A percentile compares a stretch with the other conserved stretches of the same genome.
phyloP scores from a whole-genome alignment of 208 protist genomes.

The Kentomonas sorsogonicus region DNA sequence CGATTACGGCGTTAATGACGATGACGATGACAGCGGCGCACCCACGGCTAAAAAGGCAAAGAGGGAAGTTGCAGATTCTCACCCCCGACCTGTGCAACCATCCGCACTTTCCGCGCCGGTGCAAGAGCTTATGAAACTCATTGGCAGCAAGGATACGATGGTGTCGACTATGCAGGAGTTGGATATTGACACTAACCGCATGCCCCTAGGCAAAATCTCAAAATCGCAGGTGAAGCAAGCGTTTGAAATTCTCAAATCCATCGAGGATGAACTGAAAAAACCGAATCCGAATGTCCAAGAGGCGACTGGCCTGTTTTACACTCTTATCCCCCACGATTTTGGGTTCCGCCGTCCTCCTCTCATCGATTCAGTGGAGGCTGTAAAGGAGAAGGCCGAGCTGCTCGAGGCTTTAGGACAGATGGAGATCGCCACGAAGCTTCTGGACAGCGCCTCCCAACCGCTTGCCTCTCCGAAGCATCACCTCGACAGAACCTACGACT shows the following conservation, averaged over 20 bases:
- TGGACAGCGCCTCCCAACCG: constrained; percentile 18
- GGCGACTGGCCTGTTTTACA: constrained; percentile 66
- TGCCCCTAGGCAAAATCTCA: constrained; percentile 82
- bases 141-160: constrained; percentile 56
- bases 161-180: constrained; percentile 62
- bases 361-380: constrained; percentile 40
- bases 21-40: constrained; percentile 8
- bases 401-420: constrained; percentile 76
- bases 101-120: constrained; percentile 38
- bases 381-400: constrained; percentile 72
- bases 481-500: constrained; percentile 53
- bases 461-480: constrained; percentile 20
- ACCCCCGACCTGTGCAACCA: no score
- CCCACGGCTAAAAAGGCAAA: constrained; percentile 20
- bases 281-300: constrained; percentile 28
- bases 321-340: constrained; percentile 78
- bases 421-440: constrained; percentile 65
- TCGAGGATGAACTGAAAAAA: constrained; percentile 64
- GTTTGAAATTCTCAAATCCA: constrained; percentile 36
- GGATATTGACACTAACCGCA: constrained; percentile 64
- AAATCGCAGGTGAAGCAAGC: constrained; percentile 65
- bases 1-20: constrained; percentile 47
- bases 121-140: constrained; percentile 62
- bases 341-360: constrained; percentile 49
- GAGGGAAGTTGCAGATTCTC: constrained; percentile 9